Base-by-base conservation (phyloP, 228 moss, liverwort and hornwort genomes). In the Sphagnum fallax region DNA sequence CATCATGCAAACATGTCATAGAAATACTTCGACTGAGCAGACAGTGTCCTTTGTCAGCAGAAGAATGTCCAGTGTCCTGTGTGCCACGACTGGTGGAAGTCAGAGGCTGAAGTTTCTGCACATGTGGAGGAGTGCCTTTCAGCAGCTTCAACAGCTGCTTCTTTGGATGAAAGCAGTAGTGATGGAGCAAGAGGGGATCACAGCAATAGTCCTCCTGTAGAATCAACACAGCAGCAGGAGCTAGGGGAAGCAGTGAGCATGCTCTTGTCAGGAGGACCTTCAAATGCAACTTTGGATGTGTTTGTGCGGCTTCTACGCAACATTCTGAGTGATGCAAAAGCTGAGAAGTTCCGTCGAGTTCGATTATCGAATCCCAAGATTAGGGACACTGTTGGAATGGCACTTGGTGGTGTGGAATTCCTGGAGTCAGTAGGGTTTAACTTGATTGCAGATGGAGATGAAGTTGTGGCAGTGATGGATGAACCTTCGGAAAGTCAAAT, bases 1-100 rank as follows among this genome's bases (percentile, higher is more conserved):
- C 32, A 32, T 32, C 32, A 32, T 32, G 32, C 32, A 32, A 32
- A 32, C 3, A 32, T 32, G 32, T 32, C 32, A 32, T 32, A 32
- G 32, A 32, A 32, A 32, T 32, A 32, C 32, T 32, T 32, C 32
- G 2, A 32, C 32, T 32, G 32, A 32, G 32, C 32, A 32, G 32
- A 32, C 32, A 32, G 32, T 32, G 32, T 32, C 32, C 50, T 52
- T 6, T 65, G 69, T 64, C 47, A 65, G 52, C 16, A 60, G 51
- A 70, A 65, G 9, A 50, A 72, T 60, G 73, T 83, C 16, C 79
- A 83, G 80, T 83, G 83, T 69, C 83, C 83, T 4, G 76, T 83
- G 13, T 83, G 83, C 53, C 63, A 72, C 15, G 61, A 62, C 51
- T 77, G 80, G 69, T 83, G 80, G 79, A 72, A 80, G 5, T 83